Conservation (phyloP, 179 eudicot species). For the Spergularia azorica region DNA sequence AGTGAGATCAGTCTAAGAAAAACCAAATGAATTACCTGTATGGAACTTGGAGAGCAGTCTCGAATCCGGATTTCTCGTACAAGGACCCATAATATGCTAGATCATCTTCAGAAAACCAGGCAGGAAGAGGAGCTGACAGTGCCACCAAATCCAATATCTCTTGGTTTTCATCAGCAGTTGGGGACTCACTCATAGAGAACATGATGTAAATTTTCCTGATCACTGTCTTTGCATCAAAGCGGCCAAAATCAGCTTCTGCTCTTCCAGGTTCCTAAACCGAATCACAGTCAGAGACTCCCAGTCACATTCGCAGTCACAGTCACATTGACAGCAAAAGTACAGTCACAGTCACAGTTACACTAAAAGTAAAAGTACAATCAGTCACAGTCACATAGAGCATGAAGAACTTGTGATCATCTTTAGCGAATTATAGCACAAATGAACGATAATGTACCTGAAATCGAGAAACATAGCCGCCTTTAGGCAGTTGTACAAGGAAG, state of each 20-base stretch:
- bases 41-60: slow-evolving; percentile 67
- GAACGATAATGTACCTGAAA: slow-evolving; percentile 37
- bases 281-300: too few species aligned
- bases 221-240: slow-evolving; percentile 62
- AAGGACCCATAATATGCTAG: slow-evolving; percentile 53
- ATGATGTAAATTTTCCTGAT: slow-evolving; percentile 61
- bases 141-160: slow-evolving; percentile 76
- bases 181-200: slow-evolving; percentile 62
- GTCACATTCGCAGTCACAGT: too few species aligned
- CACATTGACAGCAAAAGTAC: too few species aligned
- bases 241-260: slow-evolving; percentile 78
- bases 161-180: slow-evolving; percentile 59
- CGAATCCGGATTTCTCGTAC: slow-evolving; percentile 70
- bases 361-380: neutral
- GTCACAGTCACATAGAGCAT: neutral
- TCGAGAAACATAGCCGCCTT: slow-evolving; percentile 65
- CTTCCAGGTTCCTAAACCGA: slow-evolving; percentile 56
- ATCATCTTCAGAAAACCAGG: slow-evolving; percentile 77
- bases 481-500: slow-evolving; percentile 37
- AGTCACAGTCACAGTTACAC: too few species aligned
- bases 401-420: neutral
- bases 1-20: neutral
- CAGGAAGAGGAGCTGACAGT: slow-evolving; percentile 51
- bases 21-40: slow-evolving; percentile 49
- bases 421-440: neutral